These are phyloP conservation scores for Colletotrichum lentis DNA, from an alignment of 2,329 filamentous ascomycete genomes.

Conservation along the genomic window DNA sequence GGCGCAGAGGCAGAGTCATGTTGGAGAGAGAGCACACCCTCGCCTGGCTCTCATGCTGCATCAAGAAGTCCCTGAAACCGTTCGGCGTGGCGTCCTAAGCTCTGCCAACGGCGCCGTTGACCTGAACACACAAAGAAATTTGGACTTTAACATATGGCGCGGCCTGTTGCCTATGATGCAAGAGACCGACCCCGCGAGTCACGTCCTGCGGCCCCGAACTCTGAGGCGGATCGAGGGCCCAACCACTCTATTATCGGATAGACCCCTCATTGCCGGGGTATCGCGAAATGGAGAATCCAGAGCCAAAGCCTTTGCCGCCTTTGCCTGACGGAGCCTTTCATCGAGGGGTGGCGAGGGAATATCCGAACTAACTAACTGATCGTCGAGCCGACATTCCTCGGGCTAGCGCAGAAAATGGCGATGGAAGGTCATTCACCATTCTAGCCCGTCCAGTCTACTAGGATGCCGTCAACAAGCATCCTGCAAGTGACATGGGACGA, in stretches of 20 bases:
- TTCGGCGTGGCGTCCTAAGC: constrained; percentile 19
- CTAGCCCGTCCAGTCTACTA: constrained; percentile 28
- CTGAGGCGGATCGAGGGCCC: constrained; percentile 33
- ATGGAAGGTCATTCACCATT: constrained; percentile 29
- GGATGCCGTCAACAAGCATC: constrained; percentile 32
- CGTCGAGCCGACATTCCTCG: constrained; percentile 31
- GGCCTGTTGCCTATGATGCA: constrained; percentile 30
- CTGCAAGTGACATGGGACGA: constrained; percentile 37
- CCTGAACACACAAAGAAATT: constrained; percentile 14
- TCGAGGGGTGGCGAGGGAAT: constrained; percentile 33
- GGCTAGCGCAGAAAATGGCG: constrained; percentile 24
- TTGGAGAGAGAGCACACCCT: not conserved
- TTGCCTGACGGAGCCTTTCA: constrained; percentile 30
- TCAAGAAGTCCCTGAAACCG: constrained; percentile 4
- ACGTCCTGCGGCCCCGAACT: constrained; percentile 32
- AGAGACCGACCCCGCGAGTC: constrained; percentile 34
- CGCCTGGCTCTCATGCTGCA: not conserved
- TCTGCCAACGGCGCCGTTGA: constrained; percentile 12
- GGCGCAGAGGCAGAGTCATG: not conserved
- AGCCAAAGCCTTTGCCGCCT: constrained; percentile 36
- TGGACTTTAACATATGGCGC: constrained; percentile 1
- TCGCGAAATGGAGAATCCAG: constrained; percentile 13
- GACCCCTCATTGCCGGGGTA: constrained; percentile 22
- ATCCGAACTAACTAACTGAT: constrained; percentile 32
- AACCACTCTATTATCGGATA: constrained; percentile 32